Percentiles rank a stretch among this genome's conserved stretches.
Conservation (phyloP, 2,329 filamentous ascomycete species). For the Orbilia oligospora region DNA sequence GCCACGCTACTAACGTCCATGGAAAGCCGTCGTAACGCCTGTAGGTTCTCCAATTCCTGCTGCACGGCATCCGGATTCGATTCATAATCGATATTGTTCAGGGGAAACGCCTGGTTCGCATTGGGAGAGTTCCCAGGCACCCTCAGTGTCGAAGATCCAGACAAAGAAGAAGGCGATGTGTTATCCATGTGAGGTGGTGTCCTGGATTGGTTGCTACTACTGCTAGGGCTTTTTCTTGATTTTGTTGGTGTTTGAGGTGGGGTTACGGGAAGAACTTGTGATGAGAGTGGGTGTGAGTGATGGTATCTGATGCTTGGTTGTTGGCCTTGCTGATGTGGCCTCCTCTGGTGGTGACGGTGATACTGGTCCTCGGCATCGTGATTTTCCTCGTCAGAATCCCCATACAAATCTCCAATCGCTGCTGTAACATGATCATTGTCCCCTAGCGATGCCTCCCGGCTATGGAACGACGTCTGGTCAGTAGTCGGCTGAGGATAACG, state of each 20-base stretch:
- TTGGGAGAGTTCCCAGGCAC: slow-evolving; percentile 66
- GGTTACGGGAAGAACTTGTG: slow-evolving; percentile 52
- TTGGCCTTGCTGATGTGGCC: slow-evolving; percentile 37
- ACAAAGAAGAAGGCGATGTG: slow-evolving; percentile 72
- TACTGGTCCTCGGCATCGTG: slow-evolving; percentile 59
- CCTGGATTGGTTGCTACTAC: slow-evolving; percentile 65
- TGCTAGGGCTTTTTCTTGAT: slow-evolving; percentile 41
- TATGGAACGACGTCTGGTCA: slow-evolving; percentile 59
- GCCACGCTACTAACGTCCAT: slow-evolving; percentile 84
- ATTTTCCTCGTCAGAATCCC: slow-evolving; percentile 69
- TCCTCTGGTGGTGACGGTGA: slow-evolving; percentile 28
- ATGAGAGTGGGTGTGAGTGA: slow-evolving; percentile 26
- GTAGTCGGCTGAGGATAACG: slow-evolving; percentile 63
- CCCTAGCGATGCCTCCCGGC: slow-evolving; percentile 75
- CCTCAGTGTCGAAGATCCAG: slow-evolving; percentile 69
- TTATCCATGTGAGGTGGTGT: slow-evolving; percentile 69
- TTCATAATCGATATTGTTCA: slow-evolving; percentile 90
- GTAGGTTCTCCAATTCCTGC: slow-evolving; percentile 91
- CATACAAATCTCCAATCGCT: slow-evolving; percentile 90
- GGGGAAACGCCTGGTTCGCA: slow-evolving; percentile 76
- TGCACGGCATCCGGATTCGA: slow-evolving; percentile 90
- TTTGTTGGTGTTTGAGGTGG: slow-evolving; percentile 61
- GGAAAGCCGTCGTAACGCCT: slow-evolving; percentile 90
- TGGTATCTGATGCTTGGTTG: slow-evolving; percentile 31
- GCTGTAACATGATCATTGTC: slow-evolving; percentile 95